Base-by-base conservation (phyloP, 441 rosid genomes). In the Populus hybrid region DNA sequence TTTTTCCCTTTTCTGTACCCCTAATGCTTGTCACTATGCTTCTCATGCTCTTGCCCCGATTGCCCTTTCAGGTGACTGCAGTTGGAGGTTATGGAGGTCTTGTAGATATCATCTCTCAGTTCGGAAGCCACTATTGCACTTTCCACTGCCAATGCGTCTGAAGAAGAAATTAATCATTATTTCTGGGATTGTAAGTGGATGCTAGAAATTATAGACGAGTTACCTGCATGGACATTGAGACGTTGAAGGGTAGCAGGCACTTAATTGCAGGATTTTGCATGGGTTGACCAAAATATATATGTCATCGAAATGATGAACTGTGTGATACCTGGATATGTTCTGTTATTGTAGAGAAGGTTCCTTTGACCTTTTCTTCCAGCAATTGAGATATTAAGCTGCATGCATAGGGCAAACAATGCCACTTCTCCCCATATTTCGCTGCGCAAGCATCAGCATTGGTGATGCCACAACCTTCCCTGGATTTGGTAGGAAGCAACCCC, bases 61-160 rank as follows among this genome's bases (percentile, higher is more conserved):
- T 73, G 26, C 57, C 68, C 18, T 46, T 46, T 64, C 87, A 94
- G 99, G 88, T 91, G 73, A 84, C 86, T 61, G 91, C 94, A 42
- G 88, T 96, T 63, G 98, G 97, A 79, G 99, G 99, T 73, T 92
- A 92, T 78, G 97, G 96, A 76, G 99, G 97, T 66, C 83, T 94
- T 73, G 95, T 96, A 23, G 99, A 94, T 76, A 86, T 96, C 65
- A 89, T 96, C 81, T 96, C 98, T 24, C 94, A 89, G 81, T 94
- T 92, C 70, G 97, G 98, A 77, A 96, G 99, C 85, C 99, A 96
- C 84, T 89, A 91, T 76, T 91, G 93, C 92, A 89, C 96, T 68
- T 91, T 96, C 77, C 86, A 87, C 72, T 91, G 93, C 87, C 84
- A 87, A 83, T 84, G 83, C 71, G 24, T 82, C n/a, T 89, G 82